These are phyloP conservation scores for Bjerkandera adusta DNA, from an alignment of 1,284 basidiomycete genomes.

Conservation along the genomic window DNA sequence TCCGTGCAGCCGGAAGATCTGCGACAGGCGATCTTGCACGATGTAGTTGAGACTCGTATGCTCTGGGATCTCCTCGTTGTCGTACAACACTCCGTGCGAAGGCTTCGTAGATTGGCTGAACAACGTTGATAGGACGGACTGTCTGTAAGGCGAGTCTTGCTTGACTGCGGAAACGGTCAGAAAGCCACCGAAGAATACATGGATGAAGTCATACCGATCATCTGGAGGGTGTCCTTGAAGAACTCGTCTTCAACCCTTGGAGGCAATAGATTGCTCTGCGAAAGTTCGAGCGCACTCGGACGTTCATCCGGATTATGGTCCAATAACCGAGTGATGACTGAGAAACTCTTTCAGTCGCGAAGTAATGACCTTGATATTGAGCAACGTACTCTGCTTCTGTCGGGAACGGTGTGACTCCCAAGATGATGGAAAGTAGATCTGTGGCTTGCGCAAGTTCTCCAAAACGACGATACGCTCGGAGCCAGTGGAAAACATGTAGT, in stretches of 20 bases:
- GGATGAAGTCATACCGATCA: constrained; percentile 52
- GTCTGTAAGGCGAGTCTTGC: constrained; percentile 70
- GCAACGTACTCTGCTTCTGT: constrained; percentile 64
- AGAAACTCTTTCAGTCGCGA: constrained; percentile 14
- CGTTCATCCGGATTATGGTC: constrained; percentile 83
- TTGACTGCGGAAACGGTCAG: constrained; percentile 44
- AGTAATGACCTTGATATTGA: background rate
- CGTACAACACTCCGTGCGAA: constrained; percentile 77
- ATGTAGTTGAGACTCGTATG: constrained; percentile 75
- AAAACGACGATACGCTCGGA: constrained; percentile 86
- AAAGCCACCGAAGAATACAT: constrained; percentile 2
- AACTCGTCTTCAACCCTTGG: constrained; percentile 81
- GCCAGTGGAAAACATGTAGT: constrained; percentile 83
- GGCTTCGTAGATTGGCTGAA: constrained; percentile 70
- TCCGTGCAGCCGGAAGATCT: constrained; percentile 86
- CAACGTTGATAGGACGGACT: constrained; percentile 66
- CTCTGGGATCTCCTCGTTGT: constrained; percentile 70
- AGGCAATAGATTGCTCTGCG: constrained; percentile 77
- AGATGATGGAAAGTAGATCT: constrained; percentile 70
- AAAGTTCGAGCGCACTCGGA: constrained; percentile 83
- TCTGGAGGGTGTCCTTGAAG: constrained; percentile 74
- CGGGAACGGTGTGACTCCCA: constrained; percentile 69
- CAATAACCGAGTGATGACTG: constrained; percentile 81
- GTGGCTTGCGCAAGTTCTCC: constrained; percentile 70
- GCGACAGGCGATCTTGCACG: constrained; percentile 73